Evolutionary conservation across 225 moss, liverwort and hornwort species (phyloP).

Genomic region (Sphagnum contortum): DNA sequence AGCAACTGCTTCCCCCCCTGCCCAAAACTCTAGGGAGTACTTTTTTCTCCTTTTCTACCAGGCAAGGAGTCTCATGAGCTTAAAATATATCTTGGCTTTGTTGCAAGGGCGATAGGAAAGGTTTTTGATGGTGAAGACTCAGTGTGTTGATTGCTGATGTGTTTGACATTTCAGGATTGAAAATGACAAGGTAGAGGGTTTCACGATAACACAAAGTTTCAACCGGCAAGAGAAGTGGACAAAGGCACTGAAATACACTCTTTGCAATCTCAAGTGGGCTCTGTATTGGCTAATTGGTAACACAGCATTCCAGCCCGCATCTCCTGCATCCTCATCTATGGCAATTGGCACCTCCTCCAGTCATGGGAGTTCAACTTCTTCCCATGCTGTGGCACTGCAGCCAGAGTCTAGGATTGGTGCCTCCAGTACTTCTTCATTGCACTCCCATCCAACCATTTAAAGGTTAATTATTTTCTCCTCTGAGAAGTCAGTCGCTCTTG

Average conservation of each 20-base stretch:
- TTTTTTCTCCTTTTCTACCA: too few relatives aligned
- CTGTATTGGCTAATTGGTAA: constrained; percentile 97
- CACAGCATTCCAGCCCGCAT: constrained; percentile 76
- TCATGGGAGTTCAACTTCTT: constrained; percentile 37
- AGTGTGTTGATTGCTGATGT: too few relatives aligned
- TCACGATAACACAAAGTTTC: constrained; percentile 98
- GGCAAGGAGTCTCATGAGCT: too few relatives aligned
- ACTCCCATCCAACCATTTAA: too few relatives aligned
- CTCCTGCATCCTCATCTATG: constrained; percentile 54
- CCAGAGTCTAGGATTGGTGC: too few relatives aligned
- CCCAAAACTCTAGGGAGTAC: too few relatives aligned
- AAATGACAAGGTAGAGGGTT: constrained; percentile 95
- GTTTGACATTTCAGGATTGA: constrained; percentile 44
- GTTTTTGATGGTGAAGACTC: too few relatives aligned
- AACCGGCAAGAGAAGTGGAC: constrained; percentile 99
- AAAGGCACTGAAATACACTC: constrained; percentile 84
- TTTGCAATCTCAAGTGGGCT: constrained; percentile 98
- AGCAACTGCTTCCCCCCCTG: constrained; percentile 3
- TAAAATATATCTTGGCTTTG: too few relatives aligned
- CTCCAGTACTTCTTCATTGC: too few relatives aligned
- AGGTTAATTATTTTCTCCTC: too few relatives aligned
- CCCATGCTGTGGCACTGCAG: not conserved
- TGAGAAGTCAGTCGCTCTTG: too few relatives aligned
- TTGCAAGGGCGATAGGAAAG: too few relatives aligned
- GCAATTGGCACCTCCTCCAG: constrained; percentile 23